Evolutionary conservation across 2,329 filamentous ascomycete species (phyloP), one percentile per base, ranked within the genome.

Genomic region (Neodidymelliopsis sp.): DNA sequence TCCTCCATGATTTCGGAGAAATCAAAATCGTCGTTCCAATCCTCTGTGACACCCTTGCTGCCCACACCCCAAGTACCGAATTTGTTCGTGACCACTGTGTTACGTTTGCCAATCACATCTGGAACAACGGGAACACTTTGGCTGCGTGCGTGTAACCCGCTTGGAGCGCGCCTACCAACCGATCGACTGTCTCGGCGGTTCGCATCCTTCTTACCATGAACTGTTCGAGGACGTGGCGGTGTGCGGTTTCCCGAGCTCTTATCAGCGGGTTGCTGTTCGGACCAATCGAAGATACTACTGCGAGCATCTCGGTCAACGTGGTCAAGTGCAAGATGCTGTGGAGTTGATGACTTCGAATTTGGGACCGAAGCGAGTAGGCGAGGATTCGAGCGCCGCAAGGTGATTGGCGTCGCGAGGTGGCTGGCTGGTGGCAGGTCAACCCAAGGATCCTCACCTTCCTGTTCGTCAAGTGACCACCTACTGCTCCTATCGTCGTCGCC

Each of bases 1-100:
- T 67, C 62, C 31, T 81, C 78, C 19, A 77, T 73, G 10, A 74
- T 66, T 36, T 84, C 82, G 16, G 81, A 81, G 66, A 93, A 92
- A 52, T 93, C 89, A 61, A 95, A 94, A 69, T 95, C 90, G 56
- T 92, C 89, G 61, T 93, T 90, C 90, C 90, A 95, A 65, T 94
- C 90, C 68, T 95, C 90, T 53, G 87, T 92, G 9, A 86, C 86
- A 12, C 84, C 87, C 70, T 92, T 92, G 54, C 84, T 86, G n/a
- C 87, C 85, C 30, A 91, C 75, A 2, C 88, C 89, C 89, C 89
- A 93, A 1, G 89, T 92, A 31, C 89, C 88, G 65, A 91, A 93
- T 63, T 91, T 92, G 42, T 71, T 81, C n/a, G 82, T 65, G 71
- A 78, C 70, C 75, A 88, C 65, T 70, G 72, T 65, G 71, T 80